A percentile compares a stretch with the other conserved stretches of the same genome.
phyloP scores from a whole-genome alignment of 768 basidiomycete species.

The Psilocybe cyanescens region DNA sequence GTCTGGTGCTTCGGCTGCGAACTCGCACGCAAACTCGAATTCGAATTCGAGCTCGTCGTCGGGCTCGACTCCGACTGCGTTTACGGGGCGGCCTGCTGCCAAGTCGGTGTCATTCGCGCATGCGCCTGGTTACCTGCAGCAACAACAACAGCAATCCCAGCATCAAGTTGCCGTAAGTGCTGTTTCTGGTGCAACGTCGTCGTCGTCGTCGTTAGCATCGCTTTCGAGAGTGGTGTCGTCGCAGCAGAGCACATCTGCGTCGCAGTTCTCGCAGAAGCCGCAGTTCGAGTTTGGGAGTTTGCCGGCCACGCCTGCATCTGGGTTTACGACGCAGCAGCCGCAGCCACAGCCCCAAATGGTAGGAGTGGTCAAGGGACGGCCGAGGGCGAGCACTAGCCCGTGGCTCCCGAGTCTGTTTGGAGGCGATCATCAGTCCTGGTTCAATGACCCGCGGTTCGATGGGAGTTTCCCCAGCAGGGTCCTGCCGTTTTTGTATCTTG shows the following conservation, averaged over 20 bases:
- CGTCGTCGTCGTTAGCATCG: background rate
- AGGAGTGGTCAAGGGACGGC: slow-evolving; percentile 47
- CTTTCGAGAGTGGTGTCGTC: background rate
- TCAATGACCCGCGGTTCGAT: slow-evolving; percentile 91
- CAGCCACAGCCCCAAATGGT: slow-evolving; percentile 12
- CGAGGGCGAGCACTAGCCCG: slow-evolving; percentile 73
- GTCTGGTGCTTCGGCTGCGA: background rate
- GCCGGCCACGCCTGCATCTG: slow-evolving; percentile 5
- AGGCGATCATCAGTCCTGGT: slow-evolving; percentile 89
- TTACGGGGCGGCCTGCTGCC: slow-evolving; percentile 46
- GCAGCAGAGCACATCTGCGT: slow-evolving; percentile 5
- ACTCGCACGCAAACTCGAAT: background rate
- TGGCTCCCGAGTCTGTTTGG: slow-evolving; percentile 62
- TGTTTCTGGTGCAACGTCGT: background rate
- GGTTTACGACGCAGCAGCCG: slow-evolving; percentile 13
- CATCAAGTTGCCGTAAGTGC: background rate
- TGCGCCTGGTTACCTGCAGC: slow-evolving; percentile 20
- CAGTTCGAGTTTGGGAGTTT: slow-evolving; percentile 23
- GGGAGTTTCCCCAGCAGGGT: slow-evolving; percentile 96
- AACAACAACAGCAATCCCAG: slow-evolving; percentile 2
- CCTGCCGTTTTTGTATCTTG: slow-evolving; percentile 91
- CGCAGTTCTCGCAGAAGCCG: slow-evolving; percentile 4
- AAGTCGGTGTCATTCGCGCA: slow-evolving; percentile 55
- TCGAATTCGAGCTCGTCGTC: background rate
- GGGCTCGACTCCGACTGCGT: slow-evolving; percentile 13